These are phyloP conservation scores for Podospora pseudoanserina DNA, from an alignment of 495 filamentous ascomycete species.

Conservation along the genomic window DNA sequence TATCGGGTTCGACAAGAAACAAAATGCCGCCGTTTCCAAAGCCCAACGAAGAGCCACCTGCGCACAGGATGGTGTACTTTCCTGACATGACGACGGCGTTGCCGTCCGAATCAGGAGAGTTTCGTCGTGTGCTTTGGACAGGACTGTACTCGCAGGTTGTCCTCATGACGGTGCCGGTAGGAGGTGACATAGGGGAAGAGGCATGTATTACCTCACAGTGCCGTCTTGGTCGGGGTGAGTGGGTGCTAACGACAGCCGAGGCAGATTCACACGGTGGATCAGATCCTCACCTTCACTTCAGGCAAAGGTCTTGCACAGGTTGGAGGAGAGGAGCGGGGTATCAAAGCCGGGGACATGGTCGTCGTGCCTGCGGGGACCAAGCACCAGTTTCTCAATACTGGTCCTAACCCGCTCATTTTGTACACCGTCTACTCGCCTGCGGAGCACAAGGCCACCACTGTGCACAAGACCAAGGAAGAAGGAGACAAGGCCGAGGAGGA, in stretches of 20 bases:
- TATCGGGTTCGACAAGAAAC: neutral
- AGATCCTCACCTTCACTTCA: conserved; percentile 61
- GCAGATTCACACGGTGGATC: conserved; percentile 53
- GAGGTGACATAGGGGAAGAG: conserved; percentile 64
- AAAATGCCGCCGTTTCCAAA: conserved; percentile 23
- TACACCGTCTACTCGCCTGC: conserved; percentile 62
- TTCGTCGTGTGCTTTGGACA: conserved; percentile 60
- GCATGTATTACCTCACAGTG: conserved; percentile 28
- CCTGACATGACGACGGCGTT: conserved; percentile 51
- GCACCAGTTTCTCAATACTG: conserved; percentile 64
- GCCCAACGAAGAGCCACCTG: conserved; percentile 40
- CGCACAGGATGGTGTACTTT: conserved; percentile 58
- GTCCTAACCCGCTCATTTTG: conserved; percentile 49
- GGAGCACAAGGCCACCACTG: conserved; percentile 54
- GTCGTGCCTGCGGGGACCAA: conserved; percentile 63
- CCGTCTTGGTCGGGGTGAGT: neutral
- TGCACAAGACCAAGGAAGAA: conserved; percentile 60
- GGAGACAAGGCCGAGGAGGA: conserved; percentile 58
- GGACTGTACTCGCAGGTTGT: conserved; percentile 61
- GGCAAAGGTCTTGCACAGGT: conserved; percentile 56
- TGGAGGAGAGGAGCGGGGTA: conserved; percentile 54
- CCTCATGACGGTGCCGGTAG: conserved; percentile 60
- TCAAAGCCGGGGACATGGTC: conserved; percentile 58
- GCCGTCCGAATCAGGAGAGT: conserved; percentile 50
- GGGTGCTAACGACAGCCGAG: conserved; percentile 27